phyloP scores from a whole-genome alignment of 495 filamentous ascomycete genomes.

The Trichoderma asperelloides region DNA sequence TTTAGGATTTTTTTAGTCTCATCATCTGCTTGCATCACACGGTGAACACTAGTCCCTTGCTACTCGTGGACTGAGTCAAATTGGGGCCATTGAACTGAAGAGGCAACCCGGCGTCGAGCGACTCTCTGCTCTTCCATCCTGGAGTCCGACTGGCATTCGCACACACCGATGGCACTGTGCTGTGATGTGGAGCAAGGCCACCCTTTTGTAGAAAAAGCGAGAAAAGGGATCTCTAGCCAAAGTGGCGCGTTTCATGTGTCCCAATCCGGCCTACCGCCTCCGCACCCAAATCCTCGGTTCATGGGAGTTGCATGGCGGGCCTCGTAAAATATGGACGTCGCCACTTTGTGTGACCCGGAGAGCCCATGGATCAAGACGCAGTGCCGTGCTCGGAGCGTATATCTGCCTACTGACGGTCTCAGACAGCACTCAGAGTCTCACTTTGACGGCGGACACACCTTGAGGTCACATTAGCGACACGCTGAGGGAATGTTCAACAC shows the following conservation, averaged over 20 bases:
- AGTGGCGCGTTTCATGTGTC: constrained; percentile 8
- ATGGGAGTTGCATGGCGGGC: not conserved
- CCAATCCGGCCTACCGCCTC: constrained; percentile 1
- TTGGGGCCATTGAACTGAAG: not conserved
- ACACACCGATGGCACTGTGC: not conserved
- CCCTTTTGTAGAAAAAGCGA: not conserved
- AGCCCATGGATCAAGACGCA: too few species aligned
- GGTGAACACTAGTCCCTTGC: too few species aligned
- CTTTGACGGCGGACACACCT: not conserved
- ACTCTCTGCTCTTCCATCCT: not conserved
- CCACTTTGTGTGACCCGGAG: too few species aligned
- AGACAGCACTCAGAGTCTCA: not conserved
- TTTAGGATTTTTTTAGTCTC: too few species aligned
- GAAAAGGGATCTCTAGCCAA: not conserved
- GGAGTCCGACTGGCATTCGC: not conserved
- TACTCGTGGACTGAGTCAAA: too few species aligned
- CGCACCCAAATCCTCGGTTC: constrained; percentile 8
- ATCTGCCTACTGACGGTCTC: not conserved
- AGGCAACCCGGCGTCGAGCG: not conserved
- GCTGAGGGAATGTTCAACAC: not conserved
- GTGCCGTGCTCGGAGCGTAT: too few species aligned
- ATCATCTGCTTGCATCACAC: too few species aligned
- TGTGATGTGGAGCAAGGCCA: not conserved
- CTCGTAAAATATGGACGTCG: not conserved
- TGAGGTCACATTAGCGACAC: not conserved